phyloP scores from a whole-genome alignment of 495 filamentous ascomycete genomes.

The Aspergillus homomorphus region DNA sequence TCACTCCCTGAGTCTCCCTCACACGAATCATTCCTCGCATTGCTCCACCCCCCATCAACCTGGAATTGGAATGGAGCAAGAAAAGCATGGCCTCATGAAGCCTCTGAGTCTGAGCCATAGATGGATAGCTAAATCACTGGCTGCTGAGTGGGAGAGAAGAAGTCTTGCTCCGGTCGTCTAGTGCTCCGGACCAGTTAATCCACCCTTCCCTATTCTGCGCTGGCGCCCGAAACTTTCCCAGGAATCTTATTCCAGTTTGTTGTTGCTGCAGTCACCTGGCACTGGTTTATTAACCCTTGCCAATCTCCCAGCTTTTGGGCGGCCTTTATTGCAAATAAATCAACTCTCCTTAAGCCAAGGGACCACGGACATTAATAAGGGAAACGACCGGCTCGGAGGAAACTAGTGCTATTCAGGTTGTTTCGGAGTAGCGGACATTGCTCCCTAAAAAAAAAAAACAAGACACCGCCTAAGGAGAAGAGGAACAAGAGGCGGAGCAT shows the following conservation, averaged over 20 bases:
- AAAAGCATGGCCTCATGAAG: neutral
- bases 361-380: neutral
- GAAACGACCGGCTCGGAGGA: neutral
- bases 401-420: neutral
- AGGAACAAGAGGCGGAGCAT: neutral
- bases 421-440: neutral
- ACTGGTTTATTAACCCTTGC: slow-evolving; percentile 3
- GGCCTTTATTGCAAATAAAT: neutral
- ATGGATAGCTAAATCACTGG: slow-evolving; percentile 5
- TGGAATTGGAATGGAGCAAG: neutral
- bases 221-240: slow-evolving; percentile 24
- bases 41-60: neutral
- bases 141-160: slow-evolving; percentile 14
- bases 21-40: neutral
- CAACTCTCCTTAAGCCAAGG: neutral
- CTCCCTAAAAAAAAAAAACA: neutral
- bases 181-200: slow-evolving; percentile 9
- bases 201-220: slow-evolving; percentile 16
- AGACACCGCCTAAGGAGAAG: neutral
- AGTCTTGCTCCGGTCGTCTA: slow-evolving; percentile 1
- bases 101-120: too few species aligned
- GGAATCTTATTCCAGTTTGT: slow-evolving; percentile 5
- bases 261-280: too few species aligned
- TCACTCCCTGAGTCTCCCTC: too few species aligned
- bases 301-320: slow-evolving; percentile 3